A percentile compares a stretch with the other conserved stretches of the same genome.
These are phyloP conservation scores for Quercus lobata DNA, from an alignment of 331 rosid genomes.

Conservation along the genomic window DNA sequence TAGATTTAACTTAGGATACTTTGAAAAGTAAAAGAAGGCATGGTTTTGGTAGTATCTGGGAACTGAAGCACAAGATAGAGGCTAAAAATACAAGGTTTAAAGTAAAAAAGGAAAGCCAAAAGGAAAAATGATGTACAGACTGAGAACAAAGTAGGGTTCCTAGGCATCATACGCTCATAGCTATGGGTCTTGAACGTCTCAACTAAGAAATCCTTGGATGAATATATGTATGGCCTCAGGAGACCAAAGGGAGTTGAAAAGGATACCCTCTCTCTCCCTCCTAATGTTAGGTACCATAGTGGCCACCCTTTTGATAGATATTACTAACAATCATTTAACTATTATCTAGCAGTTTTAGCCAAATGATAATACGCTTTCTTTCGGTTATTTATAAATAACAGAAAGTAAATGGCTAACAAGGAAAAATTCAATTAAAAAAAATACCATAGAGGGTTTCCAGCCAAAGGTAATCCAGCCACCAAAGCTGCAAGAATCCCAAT, in stretches of 20 bases:
- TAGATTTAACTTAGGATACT: no score
- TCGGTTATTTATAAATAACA: background rate
- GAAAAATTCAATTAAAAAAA: background rate
- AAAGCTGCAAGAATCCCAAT: slow-evolving; percentile 89
- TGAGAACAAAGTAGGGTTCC: background rate
- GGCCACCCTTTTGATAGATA: background rate
- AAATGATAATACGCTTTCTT: background rate
- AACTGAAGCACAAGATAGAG: background rate
- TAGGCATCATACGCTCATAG: background rate
- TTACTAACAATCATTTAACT: background rate
- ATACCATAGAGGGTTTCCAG: slow-evolving; percentile 88
- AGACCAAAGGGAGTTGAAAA: background rate
- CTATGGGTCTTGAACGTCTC: background rate
- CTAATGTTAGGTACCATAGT: background rate
- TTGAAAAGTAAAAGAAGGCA: no score
- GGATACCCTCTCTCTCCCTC: background rate
- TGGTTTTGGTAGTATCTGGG: background rate
- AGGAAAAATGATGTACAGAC: background rate
- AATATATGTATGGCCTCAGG: background rate
- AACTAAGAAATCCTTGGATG: background rate
- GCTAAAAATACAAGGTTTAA: background rate
- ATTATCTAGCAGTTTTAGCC: background rate
- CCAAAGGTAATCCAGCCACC: slow-evolving; percentile 90
- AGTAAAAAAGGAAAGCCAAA: background rate
- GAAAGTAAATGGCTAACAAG: slow-evolving; percentile 1